Base-by-base conservation (phyloP, 441 rosid species). In the Dalechampia spathulata region DNA sequence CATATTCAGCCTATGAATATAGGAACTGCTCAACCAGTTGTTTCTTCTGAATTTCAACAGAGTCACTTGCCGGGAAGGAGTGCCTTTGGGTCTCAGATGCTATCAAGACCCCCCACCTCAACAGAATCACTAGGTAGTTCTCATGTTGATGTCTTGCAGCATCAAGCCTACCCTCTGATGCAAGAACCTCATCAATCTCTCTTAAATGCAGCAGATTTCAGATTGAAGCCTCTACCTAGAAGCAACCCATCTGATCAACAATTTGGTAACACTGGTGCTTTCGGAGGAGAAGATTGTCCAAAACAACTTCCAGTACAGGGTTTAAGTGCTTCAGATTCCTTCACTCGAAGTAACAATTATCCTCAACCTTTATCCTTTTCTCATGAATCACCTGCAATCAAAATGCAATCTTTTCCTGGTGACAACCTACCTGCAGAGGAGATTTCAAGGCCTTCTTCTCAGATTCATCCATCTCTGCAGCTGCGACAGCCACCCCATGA, bases 361-460 rank as follows among this genome's bases (percentile, higher is more conserved):
- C 52, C 56, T 38, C 72, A 53, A 22, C 36, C 74, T 60, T 4
- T 43, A 14, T 19, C 62, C 30, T 63, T 39, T 57, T 37, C 39
- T 1, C 67, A 54, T 48, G 76, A 64, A 45, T 55, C 58, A 27
- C 44, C 55, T 53, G 59, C 67, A 52, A 66, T 20, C 64, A 76
- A 62, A 50, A 50, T 38, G 51, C 74, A 64, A 23, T 42, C 53
- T 16, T 72, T 64, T 56, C 58, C 66, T 34, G 49, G 63, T 61
- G 70, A 63, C 53, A 73, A 53, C 40, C 26, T 72, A 54, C 71
- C 63, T 6, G 58, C 71, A 13, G 63, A 60, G 45, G 75, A 65
- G 60, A 55, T 20, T 59, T 46, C 57, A 26, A 66, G 65, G 47
- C 56, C 83, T 57, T 53, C 79, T 66, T 70, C 82, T 30, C 72